Evolutionary conservation across 1,284 basidiomycete genomes (phyloP).

Genomic region (Ganoderma resinaceum): DNA sequence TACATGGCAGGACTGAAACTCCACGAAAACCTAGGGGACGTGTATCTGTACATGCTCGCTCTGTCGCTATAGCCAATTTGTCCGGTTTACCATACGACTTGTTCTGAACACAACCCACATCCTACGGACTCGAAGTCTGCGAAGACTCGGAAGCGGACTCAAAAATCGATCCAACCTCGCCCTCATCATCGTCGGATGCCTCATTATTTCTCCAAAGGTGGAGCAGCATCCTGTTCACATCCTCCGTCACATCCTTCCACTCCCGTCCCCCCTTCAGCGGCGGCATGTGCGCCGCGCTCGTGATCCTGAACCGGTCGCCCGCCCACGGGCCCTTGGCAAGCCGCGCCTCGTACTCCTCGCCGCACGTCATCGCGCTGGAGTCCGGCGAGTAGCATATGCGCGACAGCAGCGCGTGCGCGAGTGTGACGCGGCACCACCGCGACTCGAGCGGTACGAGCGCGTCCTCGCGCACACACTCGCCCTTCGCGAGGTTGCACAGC

Average conservation of each 20-base stretch:
- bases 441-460: not conserved
- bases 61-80: too few relatives aligned
- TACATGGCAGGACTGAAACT: too few relatives aligned
- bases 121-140: too few relatives aligned
- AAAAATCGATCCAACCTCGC: too few relatives aligned
- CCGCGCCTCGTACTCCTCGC: not conserved
- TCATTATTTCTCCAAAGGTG: conserved; percentile 4
- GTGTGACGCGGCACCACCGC: not conserved
- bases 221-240: conserved; percentile 11
- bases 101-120: too few relatives aligned
- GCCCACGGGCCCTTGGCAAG: conserved; percentile 6
- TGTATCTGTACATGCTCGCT: too few relatives aligned
- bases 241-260: conserved; percentile 28
- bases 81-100: too few relatives aligned
- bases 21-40: too few relatives aligned
- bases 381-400: not conserved
- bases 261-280: not conserved
- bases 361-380: not conserved
- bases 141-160: too few relatives aligned
- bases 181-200: not conserved
- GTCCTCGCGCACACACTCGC: conserved; percentile 12
- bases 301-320: conserved; percentile 11
- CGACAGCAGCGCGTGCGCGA: not conserved
- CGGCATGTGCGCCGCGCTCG: not conserved
- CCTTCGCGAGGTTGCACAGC: conserved; percentile 12